These are phyloP conservation scores for Penicillium atrosanguineum DNA, from an alignment of 495 filamentous ascomycete genomes.

Conservation along the genomic window DNA sequence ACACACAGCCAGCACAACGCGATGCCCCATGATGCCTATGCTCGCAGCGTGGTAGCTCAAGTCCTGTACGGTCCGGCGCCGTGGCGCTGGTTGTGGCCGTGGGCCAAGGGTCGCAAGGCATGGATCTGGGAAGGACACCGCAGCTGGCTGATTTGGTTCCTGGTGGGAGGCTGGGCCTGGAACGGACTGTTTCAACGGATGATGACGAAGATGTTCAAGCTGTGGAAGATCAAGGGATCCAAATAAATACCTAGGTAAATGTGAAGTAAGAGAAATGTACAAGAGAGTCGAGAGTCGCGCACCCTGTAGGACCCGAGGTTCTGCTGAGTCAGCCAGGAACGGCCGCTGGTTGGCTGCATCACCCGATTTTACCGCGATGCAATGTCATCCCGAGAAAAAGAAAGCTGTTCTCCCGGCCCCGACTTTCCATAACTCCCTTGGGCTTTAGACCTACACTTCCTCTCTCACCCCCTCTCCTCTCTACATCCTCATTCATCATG, in stretches of 20 bases:
- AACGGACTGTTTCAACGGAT: conserved; percentile 38
- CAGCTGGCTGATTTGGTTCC: conserved; percentile 47
- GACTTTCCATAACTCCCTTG: conserved; percentile 12
- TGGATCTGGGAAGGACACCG: conserved; percentile 56
- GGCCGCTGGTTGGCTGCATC: conserved; percentile 26
- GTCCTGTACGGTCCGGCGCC: conserved; percentile 47
- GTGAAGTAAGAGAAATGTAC: background rate
- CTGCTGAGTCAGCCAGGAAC: conserved; percentile 24
- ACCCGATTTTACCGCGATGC: conserved; percentile 30
- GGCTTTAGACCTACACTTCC: conserved; percentile 1
- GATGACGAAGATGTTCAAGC: conserved; percentile 47
- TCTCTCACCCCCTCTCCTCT: conserved; percentile 19
- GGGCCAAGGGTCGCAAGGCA: conserved; percentile 38
- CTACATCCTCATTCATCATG: conserved; percentile 48
- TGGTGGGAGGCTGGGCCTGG: conserved; percentile 45
- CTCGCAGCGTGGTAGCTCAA: conserved; percentile 53
- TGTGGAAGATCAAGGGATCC: conserved; percentile 31
- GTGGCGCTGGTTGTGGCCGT: conserved; percentile 49
- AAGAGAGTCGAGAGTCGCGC: conserved; percentile 24
- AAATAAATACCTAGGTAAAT: conserved; percentile 9
- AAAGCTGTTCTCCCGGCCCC: conserved; percentile 41
- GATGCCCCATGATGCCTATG: conserved; percentile 53
- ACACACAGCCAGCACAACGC: conserved; percentile 56
- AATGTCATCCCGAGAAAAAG: conserved; percentile 42
- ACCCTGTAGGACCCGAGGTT: conserved; percentile 12